These are phyloP conservation scores for Penicillium sp. DNA, from an alignment of 2,329 filamentous ascomycete species.

Conservation along the genomic window DNA sequence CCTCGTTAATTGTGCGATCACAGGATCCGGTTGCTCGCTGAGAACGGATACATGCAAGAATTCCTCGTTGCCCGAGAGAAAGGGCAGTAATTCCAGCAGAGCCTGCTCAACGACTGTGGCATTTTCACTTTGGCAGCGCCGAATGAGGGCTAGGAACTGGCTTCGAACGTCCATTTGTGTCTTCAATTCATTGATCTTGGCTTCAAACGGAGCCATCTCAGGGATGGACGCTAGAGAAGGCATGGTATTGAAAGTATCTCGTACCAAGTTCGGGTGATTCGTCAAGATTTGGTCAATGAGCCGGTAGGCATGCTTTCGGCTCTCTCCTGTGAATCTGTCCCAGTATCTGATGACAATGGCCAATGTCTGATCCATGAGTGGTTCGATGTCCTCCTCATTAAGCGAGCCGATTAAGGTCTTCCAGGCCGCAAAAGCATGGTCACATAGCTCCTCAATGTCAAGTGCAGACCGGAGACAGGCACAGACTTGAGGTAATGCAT, in stretches of 20 bases:
- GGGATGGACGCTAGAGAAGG: slow-evolving; percentile 74
- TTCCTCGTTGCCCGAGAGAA: slow-evolving; percentile 69
- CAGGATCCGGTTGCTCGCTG: slow-evolving; percentile 77
- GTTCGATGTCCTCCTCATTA: slow-evolving; percentile 73
- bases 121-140: slow-evolving; percentile 78
- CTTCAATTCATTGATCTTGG: slow-evolving; percentile 64
- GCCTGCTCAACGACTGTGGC: slow-evolving; percentile 80
- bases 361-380: slow-evolving; percentile 83
- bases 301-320: slow-evolving; percentile 58
- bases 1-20: slow-evolving; percentile 69
- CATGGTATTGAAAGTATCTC: slow-evolving; percentile 68
- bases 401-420: slow-evolving; percentile 71
- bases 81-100: slow-evolving; percentile 71
- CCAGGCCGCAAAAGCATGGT: slow-evolving; percentile 82
- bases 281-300: slow-evolving; percentile 66
- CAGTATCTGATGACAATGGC: slow-evolving; percentile 83
- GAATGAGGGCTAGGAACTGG: slow-evolving; percentile 67
- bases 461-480: slow-evolving; percentile 88
- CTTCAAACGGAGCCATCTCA: slow-evolving; percentile 66
- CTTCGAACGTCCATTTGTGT: slow-evolving; percentile 63
- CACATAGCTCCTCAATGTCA: slow-evolving; percentile 69
- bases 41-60: slow-evolving; percentile 76
- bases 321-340: slow-evolving; percentile 61
- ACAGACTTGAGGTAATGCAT: slow-evolving; percentile 78
- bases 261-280: slow-evolving; percentile 60